These are phyloP conservation scores for Termitomyces sp. DNA, from an alignment of 768 basidiomycete genomes.

Conservation along the genomic window DNA sequence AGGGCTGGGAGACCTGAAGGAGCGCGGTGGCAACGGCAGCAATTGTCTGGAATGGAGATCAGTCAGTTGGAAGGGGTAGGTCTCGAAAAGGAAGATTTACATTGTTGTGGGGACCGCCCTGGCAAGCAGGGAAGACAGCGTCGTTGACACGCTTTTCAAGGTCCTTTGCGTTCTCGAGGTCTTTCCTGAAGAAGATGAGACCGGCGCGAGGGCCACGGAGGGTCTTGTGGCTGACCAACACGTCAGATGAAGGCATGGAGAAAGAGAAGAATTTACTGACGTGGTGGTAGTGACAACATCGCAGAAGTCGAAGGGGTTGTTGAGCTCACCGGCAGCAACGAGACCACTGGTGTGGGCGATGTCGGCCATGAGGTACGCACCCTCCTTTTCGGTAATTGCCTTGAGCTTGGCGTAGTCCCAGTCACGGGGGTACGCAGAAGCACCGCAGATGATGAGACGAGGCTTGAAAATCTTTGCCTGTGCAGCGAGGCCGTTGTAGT, in stretches of 20 bases:
- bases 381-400: constrained; percentile 80
- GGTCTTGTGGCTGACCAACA: constrained; percentile 81
- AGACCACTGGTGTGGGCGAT: constrained; percentile 98
- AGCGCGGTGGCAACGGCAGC: constrained; percentile 93
- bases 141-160: constrained; percentile 97
- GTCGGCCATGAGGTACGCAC: constrained; percentile 92
- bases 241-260: not conserved
- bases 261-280: constrained; percentile 36
- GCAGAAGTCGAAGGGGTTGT: constrained; percentile 91
- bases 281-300: constrained; percentile 98
- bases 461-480: constrained; percentile 97
- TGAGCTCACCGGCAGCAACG: constrained; percentile 87
- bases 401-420: constrained; percentile 91
- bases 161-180: constrained; percentile 75
- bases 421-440: constrained; percentile 96
- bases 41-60: constrained; percentile 60
- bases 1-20: constrained; percentile 85
- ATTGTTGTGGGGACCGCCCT: constrained; percentile 99
- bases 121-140: constrained; percentile 99
- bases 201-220: constrained; percentile 98
- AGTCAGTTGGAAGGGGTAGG: not conserved
- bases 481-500: constrained; percentile 75
- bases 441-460: constrained; percentile 93
- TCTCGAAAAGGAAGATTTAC: constrained; percentile 35
- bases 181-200: constrained; percentile 97